Base-by-base conservation (phyloP, 2,329 filamentous ascomycete genomes). In the Talaromyces verruculosus region DNA sequence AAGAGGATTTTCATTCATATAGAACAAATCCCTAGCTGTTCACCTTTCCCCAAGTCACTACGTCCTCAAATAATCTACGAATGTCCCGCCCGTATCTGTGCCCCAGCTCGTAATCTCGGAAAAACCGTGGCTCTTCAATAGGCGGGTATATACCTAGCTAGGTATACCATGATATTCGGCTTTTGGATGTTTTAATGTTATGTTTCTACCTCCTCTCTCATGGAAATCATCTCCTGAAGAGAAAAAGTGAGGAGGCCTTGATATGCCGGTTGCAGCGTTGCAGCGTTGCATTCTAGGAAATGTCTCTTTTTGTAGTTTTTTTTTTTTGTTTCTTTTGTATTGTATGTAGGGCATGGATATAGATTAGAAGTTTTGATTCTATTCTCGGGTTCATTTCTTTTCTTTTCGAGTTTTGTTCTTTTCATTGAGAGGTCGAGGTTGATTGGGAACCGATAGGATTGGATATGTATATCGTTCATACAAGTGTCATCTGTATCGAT, bases 61-160 rank as follows among this genome's bases (percentile, higher is more conserved):
- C 10, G 10, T 8, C n/a, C n/a, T n/a, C n/a, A 3, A 55, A 55
- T 8, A 8, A 60, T 60, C 25, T 43, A 57, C 39, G 47, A 66
- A 78, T 88, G 85, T 88, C 77, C 80, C 82, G 80, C 85, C 86
- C 85, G 86, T 88, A 89, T 89, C 87, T 89, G 87, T 89, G 85
- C 86, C 85, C 81, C 79, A 79, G 84, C 79, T 81, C 79, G 83
- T 81, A 77, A 80, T 76, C 84, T 87, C 81, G 80, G 53, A 63
- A 61, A 30, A 80, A 80, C 81, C 80, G 83, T 83, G 86, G 85
- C 86, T 88, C 86, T 86, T 88, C 85, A 86, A 82, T 79, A 85
- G 84, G 83, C 80, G 76, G 71, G 63, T 65, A 71, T 69, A 66
- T 65, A 51, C 13, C 41, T 43, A 8, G 17, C 41, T 43, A 8